phyloP scores from a whole-genome alignment of 1,139 yeast genomes.

The Williopsis jadinii region DNA sequence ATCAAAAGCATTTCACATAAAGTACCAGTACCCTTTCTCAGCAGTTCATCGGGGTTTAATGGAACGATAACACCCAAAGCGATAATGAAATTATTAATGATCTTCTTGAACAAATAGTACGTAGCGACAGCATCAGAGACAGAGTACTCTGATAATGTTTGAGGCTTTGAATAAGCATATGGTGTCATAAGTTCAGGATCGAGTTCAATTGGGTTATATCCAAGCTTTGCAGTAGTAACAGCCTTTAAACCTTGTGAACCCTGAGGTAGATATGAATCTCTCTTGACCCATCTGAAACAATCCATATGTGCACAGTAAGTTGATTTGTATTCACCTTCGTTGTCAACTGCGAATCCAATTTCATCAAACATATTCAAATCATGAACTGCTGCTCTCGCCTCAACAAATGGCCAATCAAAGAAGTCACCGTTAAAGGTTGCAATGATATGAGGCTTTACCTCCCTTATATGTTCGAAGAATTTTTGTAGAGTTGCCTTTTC shows the following conservation, averaged over 20 bases:
- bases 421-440: conserved; percentile 98
- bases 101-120: conserved; percentile 89
- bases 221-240: conserved; percentile 91
- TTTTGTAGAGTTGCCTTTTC: conserved; percentile 69
- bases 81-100: conserved; percentile 95
- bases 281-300: conserved; percentile 97
- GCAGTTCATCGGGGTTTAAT: conserved; percentile 90
- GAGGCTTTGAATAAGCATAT: conserved; percentile 92
- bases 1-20: conserved; percentile 94
- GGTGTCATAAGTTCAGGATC: conserved; percentile 99
- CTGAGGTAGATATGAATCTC: conserved; percentile 96
- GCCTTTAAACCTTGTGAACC: conserved; percentile 99
- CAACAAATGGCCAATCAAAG: conserved; percentile 99
- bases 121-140: conserved; percentile 99
- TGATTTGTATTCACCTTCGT: conserved; percentile 90
- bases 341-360: conserved; percentile 87
- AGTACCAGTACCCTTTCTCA: conserved; percentile 97
- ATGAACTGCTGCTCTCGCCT: conserved; percentile 74
- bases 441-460: conserved; percentile 85
- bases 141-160: conserved; percentile 87
- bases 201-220: conserved; percentile 92
- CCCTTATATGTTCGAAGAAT: conserved; percentile 88
- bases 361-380: conserved; percentile 88
- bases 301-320: conserved; percentile 96
- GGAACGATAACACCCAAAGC: conserved; percentile 96